phyloP scores from a whole-genome alignment of 345 rosid genomes.

The Iberis pinnata region DNA sequence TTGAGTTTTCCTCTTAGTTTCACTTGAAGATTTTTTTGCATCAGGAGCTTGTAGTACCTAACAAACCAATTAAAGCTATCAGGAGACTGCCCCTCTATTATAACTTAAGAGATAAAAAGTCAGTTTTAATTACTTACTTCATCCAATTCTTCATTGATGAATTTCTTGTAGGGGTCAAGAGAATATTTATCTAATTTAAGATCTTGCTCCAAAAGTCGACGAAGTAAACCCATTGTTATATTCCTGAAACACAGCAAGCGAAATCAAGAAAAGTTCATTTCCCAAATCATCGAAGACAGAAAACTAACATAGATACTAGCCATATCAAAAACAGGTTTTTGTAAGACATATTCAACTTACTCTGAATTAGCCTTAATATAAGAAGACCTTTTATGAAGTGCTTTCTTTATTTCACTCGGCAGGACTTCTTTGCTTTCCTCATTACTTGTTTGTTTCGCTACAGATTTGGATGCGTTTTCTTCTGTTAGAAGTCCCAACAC shows the following conservation, averaged over 20 bases:
- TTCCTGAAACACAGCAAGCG: constrained; percentile 33
- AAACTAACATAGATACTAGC: background rate
- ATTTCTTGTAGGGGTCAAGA: constrained; percentile 67
- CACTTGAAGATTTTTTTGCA: constrained; percentile 36
- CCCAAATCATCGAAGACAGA: background rate
- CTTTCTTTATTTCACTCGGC: constrained; percentile 52
- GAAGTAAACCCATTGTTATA: constrained; percentile 72
- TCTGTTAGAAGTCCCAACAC: constrained; percentile 52
- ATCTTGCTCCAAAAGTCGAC: constrained; percentile 81
- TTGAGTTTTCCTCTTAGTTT: constrained; percentile 35
- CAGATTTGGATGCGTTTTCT: constrained; percentile 31
- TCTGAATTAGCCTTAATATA: constrained; percentile 65
- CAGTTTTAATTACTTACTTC: constrained; percentile 33
- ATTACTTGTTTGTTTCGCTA: constrained; percentile 29
- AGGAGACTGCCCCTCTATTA: background rate
- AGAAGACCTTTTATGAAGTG: constrained; percentile 53
- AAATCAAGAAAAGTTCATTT: background rate
- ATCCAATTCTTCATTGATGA: constrained; percentile 55
- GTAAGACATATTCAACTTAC: constrained; percentile 44
- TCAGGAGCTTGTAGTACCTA: constrained; percentile 25
- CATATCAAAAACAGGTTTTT: background rate
- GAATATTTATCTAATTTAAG: constrained; percentile 53
- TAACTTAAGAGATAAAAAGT: background rate
- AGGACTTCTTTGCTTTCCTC: constrained; percentile 39
- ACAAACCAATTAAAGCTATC: background rate